phyloP scores from a whole-genome alignment of 1,284 basidiomycete species.

The Rhodotorula sp. region DNA sequence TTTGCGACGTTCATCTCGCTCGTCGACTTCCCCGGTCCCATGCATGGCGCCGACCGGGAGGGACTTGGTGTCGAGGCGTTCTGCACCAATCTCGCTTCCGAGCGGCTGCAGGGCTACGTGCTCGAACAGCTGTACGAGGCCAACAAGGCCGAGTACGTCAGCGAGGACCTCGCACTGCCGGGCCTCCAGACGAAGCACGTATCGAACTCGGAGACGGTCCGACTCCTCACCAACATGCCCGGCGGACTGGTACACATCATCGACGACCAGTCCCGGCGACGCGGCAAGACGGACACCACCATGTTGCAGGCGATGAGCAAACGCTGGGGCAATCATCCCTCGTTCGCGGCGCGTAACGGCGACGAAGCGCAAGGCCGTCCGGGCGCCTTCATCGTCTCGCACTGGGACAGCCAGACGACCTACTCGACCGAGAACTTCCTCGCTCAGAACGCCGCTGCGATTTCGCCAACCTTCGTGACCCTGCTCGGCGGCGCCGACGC shows the following conservation, averaged over 20 bases:
- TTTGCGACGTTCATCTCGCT: constrained; percentile 91
- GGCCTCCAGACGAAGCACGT: constrained; percentile 68
- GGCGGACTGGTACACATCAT: constrained; percentile 95
- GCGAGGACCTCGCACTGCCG: constrained; percentile 79
- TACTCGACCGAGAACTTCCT: constrained; percentile 89
- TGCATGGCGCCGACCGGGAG: constrained; percentile 68
- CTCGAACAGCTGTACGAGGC: constrained; percentile 76
- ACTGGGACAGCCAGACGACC: constrained; percentile 85
- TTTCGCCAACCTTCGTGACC: constrained; percentile 90
- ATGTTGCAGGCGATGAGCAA: constrained; percentile 95
- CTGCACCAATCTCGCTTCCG: constrained; percentile 93
- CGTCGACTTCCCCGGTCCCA: constrained; percentile 84
- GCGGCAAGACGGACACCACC: constrained; percentile 86
- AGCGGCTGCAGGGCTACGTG: constrained; percentile 81
- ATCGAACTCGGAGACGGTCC: constrained; percentile 86
- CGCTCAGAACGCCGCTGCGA: constrained; percentile 80
- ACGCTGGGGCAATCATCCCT: constrained; percentile 88
- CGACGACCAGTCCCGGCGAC: constrained; percentile 87
- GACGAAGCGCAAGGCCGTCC: constrained; percentile 67
- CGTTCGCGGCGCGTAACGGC: constrained; percentile 65
- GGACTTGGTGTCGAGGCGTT: constrained; percentile 94
- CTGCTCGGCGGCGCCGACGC: constrained; percentile 64
- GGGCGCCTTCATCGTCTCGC: constrained; percentile 88
- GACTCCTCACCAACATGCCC: constrained; percentile 80
- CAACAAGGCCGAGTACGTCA: constrained; percentile 68